Conservation (phyloP, 768 basidiomycete species). For the Serendipita sp. region DNA sequence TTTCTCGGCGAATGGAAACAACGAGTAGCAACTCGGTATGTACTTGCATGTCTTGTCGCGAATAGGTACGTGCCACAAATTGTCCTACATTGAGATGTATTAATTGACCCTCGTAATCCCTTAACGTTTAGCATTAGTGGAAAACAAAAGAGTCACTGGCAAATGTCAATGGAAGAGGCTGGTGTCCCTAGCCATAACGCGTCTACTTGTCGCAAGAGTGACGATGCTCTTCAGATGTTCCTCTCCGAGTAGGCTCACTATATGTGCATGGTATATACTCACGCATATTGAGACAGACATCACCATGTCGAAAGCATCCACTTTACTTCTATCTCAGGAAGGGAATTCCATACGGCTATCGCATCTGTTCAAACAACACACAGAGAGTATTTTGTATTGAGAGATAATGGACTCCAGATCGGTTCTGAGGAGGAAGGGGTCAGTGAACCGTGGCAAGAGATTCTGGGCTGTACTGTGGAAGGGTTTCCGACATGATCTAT, state of each 20-base stretch:
- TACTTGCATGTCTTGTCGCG: constrained; percentile 52
- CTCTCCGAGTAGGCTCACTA: constrained; percentile 38
- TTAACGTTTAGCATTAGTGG: constrained; percentile 37
- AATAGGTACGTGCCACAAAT: constrained; percentile 36
- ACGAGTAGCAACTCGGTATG: constrained; percentile 42
- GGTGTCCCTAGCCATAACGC: constrained; percentile 22
- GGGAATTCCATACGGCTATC: constrained; percentile 40
- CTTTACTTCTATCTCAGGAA: constrained; percentile 30
- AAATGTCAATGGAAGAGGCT: constrained; percentile 58
- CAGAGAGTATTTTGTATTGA: constrained; percentile 52
- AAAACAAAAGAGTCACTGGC: constrained; percentile 44
- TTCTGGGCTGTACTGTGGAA: constrained; percentile 33
- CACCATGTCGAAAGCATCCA: constrained; percentile 67
- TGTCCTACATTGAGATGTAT: not conserved
- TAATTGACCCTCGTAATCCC: not conserved
- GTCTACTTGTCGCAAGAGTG: constrained; percentile 10
- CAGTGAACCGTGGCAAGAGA: constrained; percentile 40
- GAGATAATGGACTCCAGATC: constrained; percentile 63
- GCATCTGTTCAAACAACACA: constrained; percentile 55
- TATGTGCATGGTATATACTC: not conserved
- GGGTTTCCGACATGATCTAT: constrained; percentile 5
- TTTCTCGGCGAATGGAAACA: constrained; percentile 27
- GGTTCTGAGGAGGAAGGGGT: constrained; percentile 65
- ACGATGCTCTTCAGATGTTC: constrained; percentile 35
- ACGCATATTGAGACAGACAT: constrained; percentile 29